These are phyloP conservation scores for Colletotrichum sp. DNA, from an alignment of 2,329 filamentous ascomycete species.

Conservation along the genomic window DNA sequence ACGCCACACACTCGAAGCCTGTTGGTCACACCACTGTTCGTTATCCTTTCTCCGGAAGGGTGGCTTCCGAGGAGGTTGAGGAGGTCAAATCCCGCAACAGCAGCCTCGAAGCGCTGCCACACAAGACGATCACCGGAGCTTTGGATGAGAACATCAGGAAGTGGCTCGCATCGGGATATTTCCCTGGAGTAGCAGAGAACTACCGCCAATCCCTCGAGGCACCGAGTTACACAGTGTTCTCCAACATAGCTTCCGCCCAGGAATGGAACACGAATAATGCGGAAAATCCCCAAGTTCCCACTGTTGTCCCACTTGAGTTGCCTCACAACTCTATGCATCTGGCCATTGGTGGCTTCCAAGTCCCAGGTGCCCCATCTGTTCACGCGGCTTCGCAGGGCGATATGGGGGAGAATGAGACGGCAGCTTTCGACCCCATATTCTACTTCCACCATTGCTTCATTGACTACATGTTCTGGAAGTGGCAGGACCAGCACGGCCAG, in stretches of 20 bases:
- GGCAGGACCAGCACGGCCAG: slow-evolving; percentile 28
- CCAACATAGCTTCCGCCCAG: slow-evolving; percentile 29
- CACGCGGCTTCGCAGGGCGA: slow-evolving; percentile 32
- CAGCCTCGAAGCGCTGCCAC: not conserved
- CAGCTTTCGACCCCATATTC: slow-evolving; percentile 39
- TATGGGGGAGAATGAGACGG: slow-evolving; percentile 38
- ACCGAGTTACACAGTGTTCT: slow-evolving; percentile 38
- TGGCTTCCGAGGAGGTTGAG: not conserved
- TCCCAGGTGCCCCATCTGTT: not conserved
- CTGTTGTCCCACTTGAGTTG: slow-evolving; percentile 27
- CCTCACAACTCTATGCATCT: slow-evolving; percentile 33
- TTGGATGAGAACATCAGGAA: not conserved
- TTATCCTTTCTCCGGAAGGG: slow-evolving; percentile 28
- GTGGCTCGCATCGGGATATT: not conserved
- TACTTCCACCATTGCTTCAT: slow-evolving; percentile 36
- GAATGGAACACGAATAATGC: slow-evolving; percentile 20
- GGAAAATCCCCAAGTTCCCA: not conserved
- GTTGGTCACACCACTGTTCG: slow-evolving; percentile 26
- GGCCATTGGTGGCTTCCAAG: slow-evolving; percentile 29
- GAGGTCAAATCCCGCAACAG: slow-evolving; percentile 13
- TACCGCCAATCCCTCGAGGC: slow-evolving; percentile 29
- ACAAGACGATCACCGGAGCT: not conserved
- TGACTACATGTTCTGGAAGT: slow-evolving; percentile 33
- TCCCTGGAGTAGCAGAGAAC: slow-evolving; percentile 3
- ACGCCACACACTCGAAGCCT: slow-evolving; percentile 23